Base-by-base conservation (phyloP, 2,329 filamentous ascomycete genomes). In the Chaetothyriales sp. region DNA sequence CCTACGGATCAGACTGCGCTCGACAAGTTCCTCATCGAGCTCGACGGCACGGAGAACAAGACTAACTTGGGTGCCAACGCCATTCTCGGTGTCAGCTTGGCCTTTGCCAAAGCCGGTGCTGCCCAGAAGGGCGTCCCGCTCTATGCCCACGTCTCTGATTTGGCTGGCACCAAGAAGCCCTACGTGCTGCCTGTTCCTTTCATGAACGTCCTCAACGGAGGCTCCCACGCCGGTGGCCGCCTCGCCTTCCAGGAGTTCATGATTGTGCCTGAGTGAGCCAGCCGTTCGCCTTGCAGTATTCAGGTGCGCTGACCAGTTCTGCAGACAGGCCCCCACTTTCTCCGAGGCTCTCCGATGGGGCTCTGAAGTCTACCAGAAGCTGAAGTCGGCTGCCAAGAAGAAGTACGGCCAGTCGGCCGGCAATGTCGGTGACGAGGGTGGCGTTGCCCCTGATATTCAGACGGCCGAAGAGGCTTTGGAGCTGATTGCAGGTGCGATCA, bases 381-480 rank as follows among this genome's bases (percentile, higher is more conserved):
- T 98, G 66, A 98, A 98, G 85, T 66, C 78, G 65, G 82, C 97
- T 57, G 89, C 92, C 71, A 97, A 97, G 86, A 92, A 95, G 86
- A 92, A 87, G 81, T 98, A 98, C 72, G 92, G 92, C 69, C 90
- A 95, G 75, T 95, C 92, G 60, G 92, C 92, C 61, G 92, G 90
- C 71, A 98, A 98, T 72, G 92, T 98, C 62, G 92, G 92, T 74
- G 92, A 98, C 70, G 92, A 98, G 83, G 92, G 92, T 80, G 92
- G 92, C 84, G 92, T 98, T 68, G 92, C 92, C 64, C 92, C 92
- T 64, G 89, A 97, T 82, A 97, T 98, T 69, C 88, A 95, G 78
- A 94, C 87, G 63, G 79, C 92, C 59, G 86, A 94, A 70, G 92
- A 98, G 79, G 92, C 94, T 62, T 86, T 98, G 58, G 86, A 94